Conservation (phyloP, 305 asterid species). For the Striga hermonthica region DNA sequence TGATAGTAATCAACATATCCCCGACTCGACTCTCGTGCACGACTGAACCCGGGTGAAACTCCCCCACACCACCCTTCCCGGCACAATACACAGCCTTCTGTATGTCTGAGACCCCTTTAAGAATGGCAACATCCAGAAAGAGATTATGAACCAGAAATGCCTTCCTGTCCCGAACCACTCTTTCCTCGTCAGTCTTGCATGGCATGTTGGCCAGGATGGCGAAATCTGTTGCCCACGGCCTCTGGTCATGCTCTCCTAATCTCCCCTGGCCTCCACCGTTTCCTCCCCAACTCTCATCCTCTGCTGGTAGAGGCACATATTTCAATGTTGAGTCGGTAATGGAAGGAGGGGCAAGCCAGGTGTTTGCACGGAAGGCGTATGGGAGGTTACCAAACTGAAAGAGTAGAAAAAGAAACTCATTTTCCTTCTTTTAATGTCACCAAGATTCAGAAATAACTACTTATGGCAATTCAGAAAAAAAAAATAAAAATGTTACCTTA, state of each 20-base stretch:
- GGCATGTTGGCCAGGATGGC: slow-evolving; percentile 79
- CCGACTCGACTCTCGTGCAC: slow-evolving; percentile 67
- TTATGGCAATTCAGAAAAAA: slow-evolving; percentile 27
- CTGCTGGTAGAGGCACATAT: slow-evolving; percentile 66
- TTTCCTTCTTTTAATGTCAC: slow-evolving; percentile 34
- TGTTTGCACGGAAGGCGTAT: slow-evolving; percentile 93
- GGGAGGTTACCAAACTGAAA: slow-evolving; percentile 99
- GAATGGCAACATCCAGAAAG: slow-evolving; percentile 78
- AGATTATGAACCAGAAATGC: slow-evolving; percentile 97
- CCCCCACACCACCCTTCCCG: slow-evolving; percentile 34
- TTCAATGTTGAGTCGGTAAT: slow-evolving; percentile 50
- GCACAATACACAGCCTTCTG: slow-evolving; percentile 54
- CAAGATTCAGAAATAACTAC: slow-evolving; percentile 24
- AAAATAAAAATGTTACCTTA: slow-evolving; percentile 55
- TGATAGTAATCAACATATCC: slow-evolving; percentile 70
- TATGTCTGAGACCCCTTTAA: slow-evolving; percentile 88
- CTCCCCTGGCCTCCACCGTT: slow-evolving; percentile 96
- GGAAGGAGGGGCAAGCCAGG: slow-evolving; percentile 94
- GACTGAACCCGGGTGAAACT: slow-evolving; percentile 51
- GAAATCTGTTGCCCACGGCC: slow-evolving; percentile 94
- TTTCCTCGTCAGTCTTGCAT: slow-evolving; percentile 94
- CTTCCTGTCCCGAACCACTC: slow-evolving; percentile 91
- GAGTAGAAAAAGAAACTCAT: slow-evolving; percentile 33
- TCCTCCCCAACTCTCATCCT: slow-evolving; percentile 97
- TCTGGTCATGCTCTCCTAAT: slow-evolving; percentile 67